Evolutionary conservation across 345 rosid genomes (phyloP).

Genomic region (Citrus medica): DNA sequence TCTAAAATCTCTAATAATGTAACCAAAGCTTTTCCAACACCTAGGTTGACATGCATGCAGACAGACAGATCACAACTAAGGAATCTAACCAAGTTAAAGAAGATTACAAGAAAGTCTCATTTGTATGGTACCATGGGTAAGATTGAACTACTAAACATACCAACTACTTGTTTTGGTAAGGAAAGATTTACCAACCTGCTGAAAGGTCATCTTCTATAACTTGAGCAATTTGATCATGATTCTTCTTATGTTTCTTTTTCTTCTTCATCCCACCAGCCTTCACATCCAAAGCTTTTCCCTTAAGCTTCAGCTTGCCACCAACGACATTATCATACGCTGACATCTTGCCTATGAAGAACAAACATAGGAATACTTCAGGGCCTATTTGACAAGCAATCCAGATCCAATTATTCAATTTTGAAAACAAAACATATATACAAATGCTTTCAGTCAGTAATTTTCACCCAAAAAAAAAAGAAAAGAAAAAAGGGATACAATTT

Average conservation of each 20-base stretch:
- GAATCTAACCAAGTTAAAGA: background rate
- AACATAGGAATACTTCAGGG: background rate
- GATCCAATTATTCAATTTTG: background rate
- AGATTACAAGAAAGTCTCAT: background rate
- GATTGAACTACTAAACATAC: background rate
- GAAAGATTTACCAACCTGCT: slow-evolving; percentile 32
- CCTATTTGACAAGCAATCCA: background rate
- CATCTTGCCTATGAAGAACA: slow-evolving; percentile 33
- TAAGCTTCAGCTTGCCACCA: slow-evolving; percentile 88
- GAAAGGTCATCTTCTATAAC: slow-evolving; percentile 33
- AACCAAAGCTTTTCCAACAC: background rate
- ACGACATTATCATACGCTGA: slow-evolving; percentile 70
- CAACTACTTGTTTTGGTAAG: background rate
- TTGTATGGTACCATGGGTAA: background rate
- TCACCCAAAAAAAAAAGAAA: background rate
- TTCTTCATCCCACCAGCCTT: slow-evolving; percentile 82
- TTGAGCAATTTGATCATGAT: slow-evolving; percentile 15
- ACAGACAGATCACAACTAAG: background rate
- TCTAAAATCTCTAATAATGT: background rate
- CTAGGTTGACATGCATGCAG: background rate
- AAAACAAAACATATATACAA: background rate
- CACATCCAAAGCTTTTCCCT: slow-evolving; percentile 93
- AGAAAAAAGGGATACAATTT: background rate
- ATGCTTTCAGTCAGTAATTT: background rate
- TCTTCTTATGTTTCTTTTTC: slow-evolving; percentile 69